A percentile compares a stretch with the other conserved stretches of the same genome.
Conservation (phyloP, 106 monocot species). For the Amphibolis antarctica region DNA sequence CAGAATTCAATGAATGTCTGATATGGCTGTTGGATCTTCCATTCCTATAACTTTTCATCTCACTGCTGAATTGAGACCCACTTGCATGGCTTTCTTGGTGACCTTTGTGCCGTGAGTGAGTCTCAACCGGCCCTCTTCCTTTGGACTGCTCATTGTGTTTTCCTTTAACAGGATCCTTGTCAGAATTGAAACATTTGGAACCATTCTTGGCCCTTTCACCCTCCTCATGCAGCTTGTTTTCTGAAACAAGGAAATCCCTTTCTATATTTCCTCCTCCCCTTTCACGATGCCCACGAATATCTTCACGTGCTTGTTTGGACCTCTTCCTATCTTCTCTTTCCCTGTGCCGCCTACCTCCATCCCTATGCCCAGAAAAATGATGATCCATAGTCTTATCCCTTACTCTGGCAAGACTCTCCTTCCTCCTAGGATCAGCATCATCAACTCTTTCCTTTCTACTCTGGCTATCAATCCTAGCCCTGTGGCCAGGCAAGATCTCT, state of each 20-base stretch:
- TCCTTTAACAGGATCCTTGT: slow-evolving; percentile 32
- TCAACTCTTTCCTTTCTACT: slow-evolving; percentile 42
- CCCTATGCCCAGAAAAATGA: slow-evolving; percentile 42
- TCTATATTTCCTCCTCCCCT: slow-evolving; percentile 44
- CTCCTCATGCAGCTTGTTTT: slow-evolving; percentile 33
- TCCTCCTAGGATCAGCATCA: slow-evolving; percentile 35
- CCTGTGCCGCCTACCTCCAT: slow-evolving; percentile 49
- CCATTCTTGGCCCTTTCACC: slow-evolving; percentile 39
- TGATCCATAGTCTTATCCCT: slow-evolving; percentile 45
- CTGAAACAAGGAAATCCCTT: slow-evolving; percentile 21
- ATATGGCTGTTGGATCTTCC: slow-evolving; percentile 22
- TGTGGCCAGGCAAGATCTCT: slow-evolving; percentile 39
- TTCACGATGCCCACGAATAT: slow-evolving; percentile 24
- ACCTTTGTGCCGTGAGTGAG: slow-evolving; percentile 25
- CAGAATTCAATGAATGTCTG: slow-evolving; percentile 25
- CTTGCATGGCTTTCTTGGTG: slow-evolving; percentile 22
- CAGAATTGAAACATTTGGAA: slow-evolving; percentile 23
- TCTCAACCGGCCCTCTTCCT: slow-evolving; percentile 32
- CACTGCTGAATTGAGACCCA: slow-evolving; percentile 24
- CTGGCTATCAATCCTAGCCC: slow-evolving; percentile 33
- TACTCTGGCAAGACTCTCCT: slow-evolving; percentile 33
- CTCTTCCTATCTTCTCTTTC: slow-evolving; percentile 68
- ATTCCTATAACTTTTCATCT: slow-evolving; percentile 36
- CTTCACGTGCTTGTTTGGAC: slow-evolving; percentile 39
- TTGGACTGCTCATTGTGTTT: slow-evolving; percentile 29